Evolutionary conservation across 805 yeast genomes (phyloP).

Genomic region (Cephaloascus albidus): DNA sequence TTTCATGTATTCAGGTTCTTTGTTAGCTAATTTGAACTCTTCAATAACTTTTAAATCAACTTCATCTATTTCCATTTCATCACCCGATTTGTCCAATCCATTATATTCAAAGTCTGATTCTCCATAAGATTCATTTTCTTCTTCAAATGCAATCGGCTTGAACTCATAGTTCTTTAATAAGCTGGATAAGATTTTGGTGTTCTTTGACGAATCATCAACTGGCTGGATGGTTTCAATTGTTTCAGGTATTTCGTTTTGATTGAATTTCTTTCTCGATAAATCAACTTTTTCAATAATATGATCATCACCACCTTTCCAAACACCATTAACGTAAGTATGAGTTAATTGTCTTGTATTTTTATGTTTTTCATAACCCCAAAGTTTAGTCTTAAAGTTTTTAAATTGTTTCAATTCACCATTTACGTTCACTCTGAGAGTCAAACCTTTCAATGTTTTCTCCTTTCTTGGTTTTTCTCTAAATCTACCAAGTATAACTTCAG

Average conservation of each 20-base stretch:
- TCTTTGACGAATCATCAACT: slow-evolving; percentile 32
- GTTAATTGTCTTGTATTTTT: slow-evolving; percentile 55
- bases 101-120: slow-evolving; percentile 37
- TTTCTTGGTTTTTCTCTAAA: slow-evolving; percentile 48
- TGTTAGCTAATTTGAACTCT: slow-evolving; percentile 3
- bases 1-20: slow-evolving; percentile 7
- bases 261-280: slow-evolving; percentile 1
- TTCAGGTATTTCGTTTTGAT: slow-evolving; percentile 18
- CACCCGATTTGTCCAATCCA: slow-evolving; percentile 14
- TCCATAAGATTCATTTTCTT: slow-evolving; percentile 24
- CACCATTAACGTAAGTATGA: slow-evolving; percentile 49
- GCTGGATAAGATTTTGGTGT: slow-evolving; percentile 34
- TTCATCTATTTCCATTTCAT: slow-evolving; percentile 6
- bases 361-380: slow-evolving; percentile 86
- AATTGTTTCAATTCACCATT: slow-evolving; percentile 49
- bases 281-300: slow-evolving; percentile 61
- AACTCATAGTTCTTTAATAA: slow-evolving; percentile 41
- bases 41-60: slow-evolving; percentile 1
- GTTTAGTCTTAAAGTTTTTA: slow-evolving; percentile 60
- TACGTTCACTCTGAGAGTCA: slow-evolving; percentile 56
- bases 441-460: slow-evolving; percentile 28
- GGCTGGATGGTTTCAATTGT: too few relatives aligned
- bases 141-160: slow-evolving; percentile 32
- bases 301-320: slow-evolving; percentile 74
- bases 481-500: slow-evolving; percentile 47